Conservation (phyloP, 139 green algal species). For the Edaphochlamys debaryana region DNA sequence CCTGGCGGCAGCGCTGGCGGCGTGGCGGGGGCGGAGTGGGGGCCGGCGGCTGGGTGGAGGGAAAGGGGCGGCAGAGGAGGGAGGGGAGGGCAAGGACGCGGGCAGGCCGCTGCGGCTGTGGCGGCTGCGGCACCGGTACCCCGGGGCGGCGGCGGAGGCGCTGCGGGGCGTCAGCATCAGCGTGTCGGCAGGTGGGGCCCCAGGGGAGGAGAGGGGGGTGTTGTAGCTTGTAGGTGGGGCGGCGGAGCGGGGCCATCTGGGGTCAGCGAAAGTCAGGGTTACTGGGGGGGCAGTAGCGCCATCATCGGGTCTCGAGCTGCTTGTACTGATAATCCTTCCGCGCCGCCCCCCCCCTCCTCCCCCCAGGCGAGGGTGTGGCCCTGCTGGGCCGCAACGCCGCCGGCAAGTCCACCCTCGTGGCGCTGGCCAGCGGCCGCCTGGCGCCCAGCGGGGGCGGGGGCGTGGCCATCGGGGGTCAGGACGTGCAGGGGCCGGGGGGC, state of each 20-base stretch:
- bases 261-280: too few relatives aligned
- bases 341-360: not conserved
- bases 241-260: too few relatives aligned
- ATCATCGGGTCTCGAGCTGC: too few relatives aligned
- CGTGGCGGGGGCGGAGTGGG: not conserved
- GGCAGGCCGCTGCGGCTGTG: not conserved
- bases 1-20: not conserved
- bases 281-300: too few relatives aligned
- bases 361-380: conserved; percentile 14
- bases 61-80: not conserved
- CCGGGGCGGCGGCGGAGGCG: not conserved
- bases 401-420: conserved; percentile 24
- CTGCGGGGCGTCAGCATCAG: not conserved
- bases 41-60: not conserved
- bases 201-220: too few relatives aligned
- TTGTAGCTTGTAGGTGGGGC: too few relatives aligned
- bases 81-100: not conserved
- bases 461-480: not conserved
- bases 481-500: not conserved
- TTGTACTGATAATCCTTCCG: too few relatives aligned
- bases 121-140: not conserved
- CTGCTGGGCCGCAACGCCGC: conserved; percentile 29
- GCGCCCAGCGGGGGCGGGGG: not conserved
- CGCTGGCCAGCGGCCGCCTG: not conserved
- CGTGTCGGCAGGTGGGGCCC: not conserved